Evolutionary conservation across 2,329 filamentous ascomycete genomes (phyloP).

Genomic region (Alternaria triticimaculans): DNA sequence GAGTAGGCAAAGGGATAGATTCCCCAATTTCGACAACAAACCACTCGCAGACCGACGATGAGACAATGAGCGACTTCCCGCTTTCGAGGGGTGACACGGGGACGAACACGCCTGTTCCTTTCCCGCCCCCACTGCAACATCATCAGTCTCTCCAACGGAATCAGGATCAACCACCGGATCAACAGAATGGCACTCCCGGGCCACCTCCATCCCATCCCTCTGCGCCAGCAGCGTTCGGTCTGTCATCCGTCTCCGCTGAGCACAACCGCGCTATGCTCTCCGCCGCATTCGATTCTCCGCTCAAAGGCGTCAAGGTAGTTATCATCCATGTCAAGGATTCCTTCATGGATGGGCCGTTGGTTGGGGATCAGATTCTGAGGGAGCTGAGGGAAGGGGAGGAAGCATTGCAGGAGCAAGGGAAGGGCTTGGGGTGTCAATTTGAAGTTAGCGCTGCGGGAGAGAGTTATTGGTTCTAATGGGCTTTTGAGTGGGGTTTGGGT

Average conservation of each 20-base stretch:
- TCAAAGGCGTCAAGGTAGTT: slow-evolving; percentile 78
- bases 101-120: slow-evolving; percentile 27
- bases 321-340: slow-evolving; percentile 95
- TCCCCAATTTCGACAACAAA: slow-evolving; percentile 14
- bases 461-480: slow-evolving; percentile 55
- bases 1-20: slow-evolving; percentile 19
- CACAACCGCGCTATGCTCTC: slow-evolving; percentile 36
- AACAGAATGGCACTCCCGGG: background rate
- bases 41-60: slow-evolving; percentile 29
- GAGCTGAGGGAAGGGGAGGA: slow-evolving; percentile 72
- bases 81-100: slow-evolving; percentile 18
- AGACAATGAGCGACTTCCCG: slow-evolving; percentile 37
- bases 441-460: slow-evolving; percentile 72
- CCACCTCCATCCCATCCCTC: slow-evolving; percentile 23
- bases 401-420: slow-evolving; percentile 54
- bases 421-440: slow-evolving; percentile 79
- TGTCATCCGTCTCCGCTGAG: slow-evolving; percentile 30
- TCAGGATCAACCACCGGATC: background rate
- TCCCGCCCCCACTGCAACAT: background rate
- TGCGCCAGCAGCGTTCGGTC: slow-evolving; percentile 33
- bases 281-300: slow-evolving; percentile 52
- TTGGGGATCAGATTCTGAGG: slow-evolving; percentile 70
- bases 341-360: slow-evolving; percentile 71
- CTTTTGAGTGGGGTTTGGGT: background rate
- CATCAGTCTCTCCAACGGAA: background rate